These are phyloP conservation scores for Russula foetens DNA, from an alignment of 768 basidiomycete species.

Conservation along the genomic window DNA sequence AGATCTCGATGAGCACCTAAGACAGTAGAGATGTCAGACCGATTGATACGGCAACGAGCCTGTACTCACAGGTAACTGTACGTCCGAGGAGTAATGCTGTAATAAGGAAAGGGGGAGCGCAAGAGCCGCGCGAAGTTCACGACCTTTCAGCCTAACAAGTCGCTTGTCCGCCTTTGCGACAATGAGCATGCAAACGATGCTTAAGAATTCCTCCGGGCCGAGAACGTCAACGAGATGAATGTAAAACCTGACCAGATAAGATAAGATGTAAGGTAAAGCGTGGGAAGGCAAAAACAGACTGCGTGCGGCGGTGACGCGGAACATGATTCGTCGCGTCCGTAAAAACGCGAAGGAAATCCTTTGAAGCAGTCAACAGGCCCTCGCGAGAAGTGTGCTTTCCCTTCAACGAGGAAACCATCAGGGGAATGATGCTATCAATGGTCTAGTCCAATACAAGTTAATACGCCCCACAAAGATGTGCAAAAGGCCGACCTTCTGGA, in stretches of 20 bases:
- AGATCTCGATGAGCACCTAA: conserved; percentile 54
- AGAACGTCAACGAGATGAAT: conserved; percentile 78
- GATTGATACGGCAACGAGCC: background rate
- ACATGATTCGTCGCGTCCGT: conserved; percentile 89
- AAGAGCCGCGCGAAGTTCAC: conserved; percentile 53
- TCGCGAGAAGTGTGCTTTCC: conserved; percentile 43
- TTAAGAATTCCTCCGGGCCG: conserved; percentile 71
- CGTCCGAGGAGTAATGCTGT: conserved; percentile 40
- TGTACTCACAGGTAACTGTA: conserved; percentile 46
- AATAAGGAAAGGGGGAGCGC: conserved; percentile 60
- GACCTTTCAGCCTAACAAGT: conserved; percentile 50
- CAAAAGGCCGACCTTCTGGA: conserved; percentile 62
- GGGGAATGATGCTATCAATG: conserved; percentile 87
- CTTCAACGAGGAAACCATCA: conserved; percentile 78
- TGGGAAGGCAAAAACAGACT: conserved; percentile 39
- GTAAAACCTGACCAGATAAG: conserved; percentile 58
- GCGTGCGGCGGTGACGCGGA: conserved; percentile 85
- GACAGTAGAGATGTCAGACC: background rate
- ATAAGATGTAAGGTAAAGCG: background rate
- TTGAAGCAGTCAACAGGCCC: conserved; percentile 58
- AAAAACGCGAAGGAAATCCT: conserved; percentile 84
- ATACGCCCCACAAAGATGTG: background rate
- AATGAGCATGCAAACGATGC: conserved; percentile 77
- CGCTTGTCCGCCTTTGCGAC: conserved; percentile 71
- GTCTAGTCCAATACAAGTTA: conserved; percentile 45